These are phyloP conservation scores for Hypoxylon sp. DNA, from an alignment of 2,329 filamentous ascomycete genomes.

Conservation along the genomic window DNA sequence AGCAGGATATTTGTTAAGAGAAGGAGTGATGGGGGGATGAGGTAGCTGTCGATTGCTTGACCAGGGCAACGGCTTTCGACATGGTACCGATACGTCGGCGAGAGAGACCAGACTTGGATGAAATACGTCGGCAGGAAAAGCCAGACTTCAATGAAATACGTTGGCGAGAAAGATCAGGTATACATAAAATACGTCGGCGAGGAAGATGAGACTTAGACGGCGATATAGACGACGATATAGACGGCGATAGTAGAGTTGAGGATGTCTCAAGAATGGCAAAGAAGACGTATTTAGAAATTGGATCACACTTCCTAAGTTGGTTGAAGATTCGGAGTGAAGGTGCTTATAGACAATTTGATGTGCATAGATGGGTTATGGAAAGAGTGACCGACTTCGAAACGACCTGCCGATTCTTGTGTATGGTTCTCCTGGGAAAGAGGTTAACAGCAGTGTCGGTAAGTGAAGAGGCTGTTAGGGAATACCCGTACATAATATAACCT, in stretches of 20 bases:
- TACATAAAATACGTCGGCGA: too few species aligned
- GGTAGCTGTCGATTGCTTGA: not conserved
- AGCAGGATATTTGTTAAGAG: not conserved
- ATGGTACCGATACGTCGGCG: too few species aligned
- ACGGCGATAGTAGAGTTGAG: too few species aligned
- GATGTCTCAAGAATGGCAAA: not conserved
- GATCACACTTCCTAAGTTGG: not conserved
- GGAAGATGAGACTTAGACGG: too few species aligned
- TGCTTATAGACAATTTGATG: not conserved
- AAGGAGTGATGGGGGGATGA: not conserved
- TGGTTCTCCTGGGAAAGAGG: not conserved
- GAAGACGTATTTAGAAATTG: not conserved
- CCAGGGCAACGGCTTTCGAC: too few species aligned
- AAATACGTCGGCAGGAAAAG: too few species aligned
- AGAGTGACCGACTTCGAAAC: not conserved
- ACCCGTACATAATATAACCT: too few species aligned
- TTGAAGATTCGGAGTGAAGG: not conserved
- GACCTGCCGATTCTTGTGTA: too few species aligned
- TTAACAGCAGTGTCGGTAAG: too few species aligned
- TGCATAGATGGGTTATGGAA: not conserved
- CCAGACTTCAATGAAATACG: not conserved
- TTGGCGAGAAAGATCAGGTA: too few species aligned
- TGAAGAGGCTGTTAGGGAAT: too few species aligned
- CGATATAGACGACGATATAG: not conserved
- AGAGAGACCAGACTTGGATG: too few species aligned